Percentiles rank a stretch among this genome's conserved stretches.
These are phyloP conservation scores for Barnettozyma populi DNA, from an alignment of 805 yeast species.

Conservation along the genomic window DNA sequence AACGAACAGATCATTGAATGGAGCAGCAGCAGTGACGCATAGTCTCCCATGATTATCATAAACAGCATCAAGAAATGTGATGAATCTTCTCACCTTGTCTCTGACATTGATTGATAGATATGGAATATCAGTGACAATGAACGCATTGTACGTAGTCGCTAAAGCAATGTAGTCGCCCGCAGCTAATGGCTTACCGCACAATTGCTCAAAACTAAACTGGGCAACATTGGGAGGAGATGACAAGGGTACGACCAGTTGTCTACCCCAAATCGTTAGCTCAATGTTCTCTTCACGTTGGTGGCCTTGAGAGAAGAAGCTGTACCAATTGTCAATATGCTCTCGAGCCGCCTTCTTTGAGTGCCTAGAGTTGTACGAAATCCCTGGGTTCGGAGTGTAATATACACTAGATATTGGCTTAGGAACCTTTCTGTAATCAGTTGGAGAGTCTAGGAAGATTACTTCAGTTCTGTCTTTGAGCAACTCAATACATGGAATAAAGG, in stretches of 20 bases:
- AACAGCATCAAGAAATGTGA: slow-evolving; percentile 92
- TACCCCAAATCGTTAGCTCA: slow-evolving; percentile 75
- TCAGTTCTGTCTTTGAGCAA: slow-evolving; percentile 65
- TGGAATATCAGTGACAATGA: slow-evolving; percentile 92
- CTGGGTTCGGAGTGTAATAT: slow-evolving; percentile 68
- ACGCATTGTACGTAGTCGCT: slow-evolving; percentile 68
- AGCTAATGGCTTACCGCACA: slow-evolving; percentile 83
- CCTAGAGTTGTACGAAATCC: slow-evolving; percentile 45
- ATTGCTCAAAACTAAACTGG: slow-evolving; percentile 77
- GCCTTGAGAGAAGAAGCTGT: slow-evolving; percentile 63
- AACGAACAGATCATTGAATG: slow-evolving; percentile 78
- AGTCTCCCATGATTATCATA: slow-evolving; percentile 86
- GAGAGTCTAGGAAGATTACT: slow-evolving; percentile 79
- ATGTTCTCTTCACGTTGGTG: slow-evolving; percentile 36
- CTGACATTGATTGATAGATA: slow-evolving; percentile 69
- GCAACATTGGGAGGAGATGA: slow-evolving; percentile 80
- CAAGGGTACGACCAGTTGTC: slow-evolving; percentile 68
- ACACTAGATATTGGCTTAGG: slow-evolving; percentile 79
- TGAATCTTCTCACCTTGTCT: slow-evolving; percentile 84
- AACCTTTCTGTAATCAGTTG: slow-evolving; percentile 88
- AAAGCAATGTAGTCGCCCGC: slow-evolving; percentile 92
- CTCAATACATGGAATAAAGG: slow-evolving; percentile 89
- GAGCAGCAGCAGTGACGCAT: slow-evolving; percentile 85
- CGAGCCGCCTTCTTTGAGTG: slow-evolving; percentile 46
- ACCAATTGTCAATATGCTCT: slow-evolving; percentile 74